Base-by-base conservation (phyloP, 1,139 yeast genomes). In the Wickerhamiella pararugosa region DNA sequence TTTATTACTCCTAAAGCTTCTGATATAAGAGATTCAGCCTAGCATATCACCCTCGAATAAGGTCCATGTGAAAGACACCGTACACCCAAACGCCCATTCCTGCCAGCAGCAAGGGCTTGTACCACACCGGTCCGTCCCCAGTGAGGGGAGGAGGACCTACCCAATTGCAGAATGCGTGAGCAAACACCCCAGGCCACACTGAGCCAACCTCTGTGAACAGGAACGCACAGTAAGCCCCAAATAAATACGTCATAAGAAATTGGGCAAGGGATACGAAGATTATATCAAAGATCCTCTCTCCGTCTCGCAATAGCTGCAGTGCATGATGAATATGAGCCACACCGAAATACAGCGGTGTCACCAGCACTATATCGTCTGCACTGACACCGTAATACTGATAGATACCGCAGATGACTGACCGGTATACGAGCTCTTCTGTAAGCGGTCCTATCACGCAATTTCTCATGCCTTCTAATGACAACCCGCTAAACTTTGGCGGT, bases 321-420 rank as follows among this genome's bases (percentile, higher is more conserved):
- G 77, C 93, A 59, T 90, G 97, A 57, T 90, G 95, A 15, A 81
- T 46, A 60, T 90, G 99, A 0, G 97, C 96, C n/a, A 83, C 55
- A 1, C 95, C 94, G 63, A 90, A 90, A 49, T 77, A 70, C 21
- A 78, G 54, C 0, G 96, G 94, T 2, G 87, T 69, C 27, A 61
- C 58, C 40, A 60, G 54, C 2, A 74, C 55, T 31, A 67, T 54
- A 9, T 56, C 45, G 6, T 47, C 48, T 9, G 50, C 43, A 29
- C 63, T 48, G 10, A 55, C 45, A 26, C 53, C 49, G 4, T 55
- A 59, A 7, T 65, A 67, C 8, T 5, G 7, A 36, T 57, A 50
- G 6, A 70, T 57, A 7, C 70, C 66, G 25, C 78, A 51, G 1
- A 80, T 62, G 38, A 79, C 63, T 0, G 83, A 70, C 4, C 97